Evolutionary conservation across 2,329 filamentous ascomycete genomes (phyloP), one percentile per base, ranked within the genome.

Genomic region (Pseudocercospora eumusae): DNA sequence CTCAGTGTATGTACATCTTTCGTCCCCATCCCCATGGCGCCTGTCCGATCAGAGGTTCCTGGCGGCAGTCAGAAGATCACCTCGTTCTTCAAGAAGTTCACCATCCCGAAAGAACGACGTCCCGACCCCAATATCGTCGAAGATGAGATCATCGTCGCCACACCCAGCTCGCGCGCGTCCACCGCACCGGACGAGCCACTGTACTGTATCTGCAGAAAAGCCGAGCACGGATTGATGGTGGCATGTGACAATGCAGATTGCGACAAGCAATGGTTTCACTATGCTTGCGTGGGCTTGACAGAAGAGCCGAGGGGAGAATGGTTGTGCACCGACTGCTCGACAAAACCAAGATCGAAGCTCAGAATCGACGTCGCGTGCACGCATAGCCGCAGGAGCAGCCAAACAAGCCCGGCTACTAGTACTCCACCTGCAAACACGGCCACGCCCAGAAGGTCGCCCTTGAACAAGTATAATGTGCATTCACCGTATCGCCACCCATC

Each of bases 251-350:
- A 92, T 72, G 50, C 61, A 79, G 78, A 89, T 76, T 93, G 90
- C 77, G 86, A 89, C 67, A 84, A 85, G 62, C 88, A 92, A 74
- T 93, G 90, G 90, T 93, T 93, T 74, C 90, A 93, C 74, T 82
- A 93, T 42, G 86, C 87, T 64, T 93, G 90, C 69, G 87, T 93
- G 3, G 87, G 83, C 3, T 78, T 93, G 18, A 79, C 82, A 7
- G 81, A 85, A 27, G 85, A 88, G 56, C 89, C 89, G 3, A 58
- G 63, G 18, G 63, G 67, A 60, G 59, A 68, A 18, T 73, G 70
- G 70, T 69, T 61, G 59, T 73, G 70, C 28, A 47, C 62, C n/a
- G 64, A 63, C 10, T 66, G 64, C 33, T 18, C 8, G 27, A 25
- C 21, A 13, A 52, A 15, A 52, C 47, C 47, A 25, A 25, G 11